Conservation (phyloP, 768 basidiomycete species). For the Pleurotus giganteus region DNA sequence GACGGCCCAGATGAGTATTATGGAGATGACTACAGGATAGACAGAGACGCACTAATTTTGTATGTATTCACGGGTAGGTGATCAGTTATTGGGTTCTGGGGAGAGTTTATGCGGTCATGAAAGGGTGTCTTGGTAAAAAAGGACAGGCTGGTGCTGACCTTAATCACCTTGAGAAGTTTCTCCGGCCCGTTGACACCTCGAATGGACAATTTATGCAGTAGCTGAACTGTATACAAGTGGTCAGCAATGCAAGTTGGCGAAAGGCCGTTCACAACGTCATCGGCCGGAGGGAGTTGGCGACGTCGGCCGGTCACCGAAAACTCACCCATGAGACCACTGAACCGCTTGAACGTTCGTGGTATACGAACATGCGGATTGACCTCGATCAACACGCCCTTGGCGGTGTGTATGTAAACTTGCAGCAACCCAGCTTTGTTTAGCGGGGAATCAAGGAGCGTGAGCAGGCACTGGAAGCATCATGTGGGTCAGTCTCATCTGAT, state of each 20-base stretch:
- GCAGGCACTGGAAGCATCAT: slow-evolving; percentile 64
- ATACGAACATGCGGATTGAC: slow-evolving; percentile 98
- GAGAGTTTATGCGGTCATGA: slow-evolving; percentile 51
- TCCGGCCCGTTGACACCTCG: slow-evolving; percentile 96
- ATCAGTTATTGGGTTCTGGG: slow-evolving; percentile 93
- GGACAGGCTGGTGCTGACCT: slow-evolving; percentile 44
- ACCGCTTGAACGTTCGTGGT: slow-evolving; percentile 97
- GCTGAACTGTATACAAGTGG: slow-evolving; percentile 67
- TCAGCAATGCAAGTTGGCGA: too few species aligned
- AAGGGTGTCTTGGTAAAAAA: not conserved
- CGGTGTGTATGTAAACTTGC: slow-evolving; percentile 98
- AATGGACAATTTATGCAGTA: slow-evolving; percentile 94
- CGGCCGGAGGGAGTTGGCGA: too few species aligned
- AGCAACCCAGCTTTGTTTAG: slow-evolving; percentile 95
- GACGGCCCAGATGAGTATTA: not conserved
- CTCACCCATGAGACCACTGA: slow-evolving; percentile 96
- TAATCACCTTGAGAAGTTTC: slow-evolving; percentile 95
- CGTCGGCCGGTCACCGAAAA: not conserved
- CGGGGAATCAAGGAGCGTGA: slow-evolving; percentile 96
- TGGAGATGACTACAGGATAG: not conserved
- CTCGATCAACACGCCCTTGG: slow-evolving; percentile 94
- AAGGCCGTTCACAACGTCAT: too few species aligned
- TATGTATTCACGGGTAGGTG: slow-evolving; percentile 94
- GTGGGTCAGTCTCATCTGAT: not conserved
- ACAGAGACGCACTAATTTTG: slow-evolving; percentile 77